Conservation (phyloP, 2,329 filamentous ascomycete genomes). For the Myrmaecium sp. region DNA sequence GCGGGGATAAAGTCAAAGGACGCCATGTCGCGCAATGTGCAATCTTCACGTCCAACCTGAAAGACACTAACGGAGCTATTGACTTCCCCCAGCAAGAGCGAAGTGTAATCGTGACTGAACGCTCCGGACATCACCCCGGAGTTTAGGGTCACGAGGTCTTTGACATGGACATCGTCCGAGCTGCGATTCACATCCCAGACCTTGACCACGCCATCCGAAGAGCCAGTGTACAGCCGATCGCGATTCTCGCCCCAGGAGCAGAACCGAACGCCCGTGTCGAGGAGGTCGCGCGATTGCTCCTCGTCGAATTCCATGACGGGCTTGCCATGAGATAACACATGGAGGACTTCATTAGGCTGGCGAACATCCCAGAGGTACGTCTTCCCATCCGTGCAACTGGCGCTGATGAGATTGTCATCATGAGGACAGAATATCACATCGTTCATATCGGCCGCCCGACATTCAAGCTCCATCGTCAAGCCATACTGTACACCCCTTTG, state of each 20-base stretch:
- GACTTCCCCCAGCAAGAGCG: slow-evolving; percentile 40
- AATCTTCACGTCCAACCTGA: slow-evolving; percentile 21
- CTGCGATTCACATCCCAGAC: slow-evolving; percentile 40
- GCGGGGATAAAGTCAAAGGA: slow-evolving; percentile 12
- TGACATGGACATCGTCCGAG: slow-evolving; percentile 32
- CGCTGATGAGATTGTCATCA: slow-evolving; percentile 35
- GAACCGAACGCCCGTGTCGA: slow-evolving; percentile 41
- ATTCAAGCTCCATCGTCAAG: slow-evolving; percentile 34
- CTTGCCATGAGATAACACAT: slow-evolving; percentile 32
- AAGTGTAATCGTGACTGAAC: slow-evolving; percentile 37
- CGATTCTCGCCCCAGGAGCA: slow-evolving; percentile 38
- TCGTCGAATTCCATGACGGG: slow-evolving; percentile 33
- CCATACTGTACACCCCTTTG: slow-evolving; percentile 12
- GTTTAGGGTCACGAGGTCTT: slow-evolving; percentile 30
- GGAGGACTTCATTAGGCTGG: slow-evolving; percentile 26
- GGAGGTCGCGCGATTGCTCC: slow-evolving; percentile 26
- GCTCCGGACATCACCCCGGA: slow-evolving; percentile 41
- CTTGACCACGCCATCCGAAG: slow-evolving; percentile 43
- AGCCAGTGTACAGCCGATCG: slow-evolving; percentile 39
- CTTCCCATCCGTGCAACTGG: slow-evolving; percentile 41
- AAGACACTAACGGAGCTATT: slow-evolving; percentile 38
- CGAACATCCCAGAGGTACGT: slow-evolving; percentile 46
- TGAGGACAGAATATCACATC: slow-evolving; percentile 36
- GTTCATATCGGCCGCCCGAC: slow-evolving; percentile 43
- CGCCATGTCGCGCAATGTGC: slow-evolving; percentile 12